Base-by-base conservation (phyloP, 2,329 filamentous ascomycete genomes). In the Fusarium torreyae region DNA sequence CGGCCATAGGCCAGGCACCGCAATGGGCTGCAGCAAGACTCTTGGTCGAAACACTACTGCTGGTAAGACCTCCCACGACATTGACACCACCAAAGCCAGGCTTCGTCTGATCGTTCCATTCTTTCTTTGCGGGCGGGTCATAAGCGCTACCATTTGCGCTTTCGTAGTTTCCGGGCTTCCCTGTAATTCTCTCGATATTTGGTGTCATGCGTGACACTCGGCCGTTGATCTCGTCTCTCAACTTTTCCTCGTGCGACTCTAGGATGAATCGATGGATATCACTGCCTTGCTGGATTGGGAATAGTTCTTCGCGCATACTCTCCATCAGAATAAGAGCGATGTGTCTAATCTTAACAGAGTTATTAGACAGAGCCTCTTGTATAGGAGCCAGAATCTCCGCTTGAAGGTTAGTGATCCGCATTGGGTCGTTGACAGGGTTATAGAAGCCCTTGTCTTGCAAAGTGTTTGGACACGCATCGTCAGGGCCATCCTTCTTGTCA, bases 291-390 rank as follows among this genome's bases (percentile, higher is more conserved):
- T 82, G 81, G 10, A 84, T 64, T 0, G 82, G 82, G 55, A 84
- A 84, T 6, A 84, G 77, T 45, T 84, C 82, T 15, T 79, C 79
- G 6, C 82, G 78, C 8, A 81, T 82, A 53, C 81, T 83, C 63
- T 84, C 82, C 34, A 84, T 75, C 13, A 82, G 77, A 26, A 84
- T 57, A 15, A 83, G 69, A 42, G 83, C 74, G n/a, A 84, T 70
- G 51, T 84, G 81, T 55, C 81, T 81, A 48, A 84, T 82, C 40
- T 77, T 77, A 15, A 82, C 71, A 18, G 66, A 68, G 31, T 57
- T 68, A 6, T 72, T 66, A 2, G 62, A 61, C 3, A 80, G 62
- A 10, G 63, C 70, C 43, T 70, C 60, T 38, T 72, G 63, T 3
- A 80, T 69, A 1, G 64, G 63, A 9, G 72, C 58, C 5, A 80